Percentiles rank a stretch among this genome's conserved stretches.
These are phyloP conservation scores for Podaxis sp. DNA, from an alignment of 768 basidiomycete species.

Conservation along the genomic window DNA sequence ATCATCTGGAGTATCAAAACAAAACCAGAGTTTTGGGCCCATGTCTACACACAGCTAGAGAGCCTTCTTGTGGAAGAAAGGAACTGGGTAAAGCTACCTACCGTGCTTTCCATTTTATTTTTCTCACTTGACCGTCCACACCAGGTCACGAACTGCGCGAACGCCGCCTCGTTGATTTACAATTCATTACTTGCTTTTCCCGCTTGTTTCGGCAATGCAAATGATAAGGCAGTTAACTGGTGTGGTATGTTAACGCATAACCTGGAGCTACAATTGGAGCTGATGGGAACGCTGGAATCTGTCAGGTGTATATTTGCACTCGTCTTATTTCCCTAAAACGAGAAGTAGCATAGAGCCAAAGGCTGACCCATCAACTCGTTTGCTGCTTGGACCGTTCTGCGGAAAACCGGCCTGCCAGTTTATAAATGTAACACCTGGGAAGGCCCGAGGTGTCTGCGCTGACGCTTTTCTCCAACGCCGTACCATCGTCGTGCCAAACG, in stretches of 20 bases:
- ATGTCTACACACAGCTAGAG: conserved; percentile 64
- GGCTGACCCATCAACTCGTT: conserved; percentile 25
- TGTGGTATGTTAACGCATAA: conserved; percentile 63
- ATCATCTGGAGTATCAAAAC: conserved; percentile 47
- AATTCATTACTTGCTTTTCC: conserved; percentile 70
- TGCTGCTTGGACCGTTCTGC: conserved; percentile 83
- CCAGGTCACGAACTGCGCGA: conserved; percentile 85
- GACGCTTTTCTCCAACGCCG: conserved; percentile 59
- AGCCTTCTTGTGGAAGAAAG: conserved; percentile 63
- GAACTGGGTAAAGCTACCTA: conserved; percentile 60
- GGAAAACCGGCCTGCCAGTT: conserved; percentile 91
- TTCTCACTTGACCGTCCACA: conserved; percentile 9
- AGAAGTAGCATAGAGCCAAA: conserved; percentile 19
- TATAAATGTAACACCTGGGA: conserved; percentile 56
- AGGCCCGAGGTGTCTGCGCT: conserved; percentile 81
- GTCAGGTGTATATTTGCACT: conserved; percentile 83
- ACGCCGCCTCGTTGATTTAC: conserved; percentile 79
- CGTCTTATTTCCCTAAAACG: conserved; percentile 58
- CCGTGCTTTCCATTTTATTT: neutral
- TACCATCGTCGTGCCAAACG: conserved; percentile 72
- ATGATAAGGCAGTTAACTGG: conserved; percentile 84
- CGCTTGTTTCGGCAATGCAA: conserved; percentile 56
- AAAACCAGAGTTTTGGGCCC: conserved; percentile 79
- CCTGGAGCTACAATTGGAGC: neutral
- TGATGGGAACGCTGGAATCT: neutral